Evolutionary conservation across 2,329 filamentous ascomycete genomes (phyloP), one percentile per base, ranked within the genome.

Genomic region (Colletotrichum orbiculare): DNA sequence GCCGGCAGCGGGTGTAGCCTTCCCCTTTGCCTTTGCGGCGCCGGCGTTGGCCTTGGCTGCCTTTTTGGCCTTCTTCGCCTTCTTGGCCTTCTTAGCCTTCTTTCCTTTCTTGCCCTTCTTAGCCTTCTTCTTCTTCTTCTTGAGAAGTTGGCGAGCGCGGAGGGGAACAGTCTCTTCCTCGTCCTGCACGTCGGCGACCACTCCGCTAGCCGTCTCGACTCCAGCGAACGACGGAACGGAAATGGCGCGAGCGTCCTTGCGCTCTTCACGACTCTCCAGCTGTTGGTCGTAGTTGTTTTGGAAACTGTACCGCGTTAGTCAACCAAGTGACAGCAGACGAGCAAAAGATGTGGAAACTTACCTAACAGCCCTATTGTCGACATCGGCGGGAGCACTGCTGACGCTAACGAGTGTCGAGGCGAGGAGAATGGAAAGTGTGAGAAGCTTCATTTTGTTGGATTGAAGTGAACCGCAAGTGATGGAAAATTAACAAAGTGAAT

Each of bases 391-490:
- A 62, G 58, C 57, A 65, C 62, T 62, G 58, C 62, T 65, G 62
- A 65, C 62, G 50, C 62, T 65, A 56, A 62, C 62, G 52, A 65
- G 60, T 49, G 62, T 62, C 52, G 62, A 65, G 47, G 62, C 58
- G 46, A 65, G 46, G 37, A 65, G 41, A 37, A 65, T 25, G 8
- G 57, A 60, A 33, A 65, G 47, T 37, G 62, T 65, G 25, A 65
- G 39, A 42, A 62, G 56, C 58, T 56, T 65, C 62, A 65, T 65
- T 62, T 65, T 56, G 62, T 46, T 65, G 62, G 62, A 56, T 25
- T 65, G 62, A 62, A 62, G 57, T 52, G 17, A 56, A 52, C 62
- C 57, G 46, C 55, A 47, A n/a, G 61, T 47, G 34, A 15, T 17
- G 41, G n/a, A n/a, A 15, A 17, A 41, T 41, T 62, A 55, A 11